A percentile compares a stretch with the other conserved stretches of the same genome.
Evolutionary conservation across 164 flowering plant species (phyloP).

Genomic region (Dillenia turbinata): DNA sequence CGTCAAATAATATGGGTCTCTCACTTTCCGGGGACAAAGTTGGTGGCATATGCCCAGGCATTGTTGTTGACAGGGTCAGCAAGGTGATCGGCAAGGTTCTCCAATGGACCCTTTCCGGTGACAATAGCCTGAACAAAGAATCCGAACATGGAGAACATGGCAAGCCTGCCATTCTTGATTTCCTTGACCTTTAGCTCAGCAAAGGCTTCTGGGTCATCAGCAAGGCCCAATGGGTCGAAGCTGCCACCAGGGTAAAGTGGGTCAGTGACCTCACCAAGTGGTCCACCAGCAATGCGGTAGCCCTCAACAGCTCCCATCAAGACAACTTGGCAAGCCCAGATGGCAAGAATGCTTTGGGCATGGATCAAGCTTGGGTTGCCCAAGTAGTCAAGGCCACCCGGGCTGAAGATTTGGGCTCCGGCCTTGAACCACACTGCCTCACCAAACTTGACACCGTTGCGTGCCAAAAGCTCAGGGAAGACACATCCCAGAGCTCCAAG

Average conservation of each 20-base stretch:
- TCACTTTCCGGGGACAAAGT: constrained; percentile 31
- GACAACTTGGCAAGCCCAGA: constrained; percentile 29
- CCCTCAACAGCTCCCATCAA: constrained; percentile 32
- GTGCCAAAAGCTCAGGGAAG: constrained; percentile 39
- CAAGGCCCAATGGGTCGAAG: constrained; percentile 41
- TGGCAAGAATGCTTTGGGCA: constrained; percentile 43
- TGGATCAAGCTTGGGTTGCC: constrained; percentile 46
- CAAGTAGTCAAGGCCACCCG: constrained; percentile 42
- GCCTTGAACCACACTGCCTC: constrained; percentile 56
- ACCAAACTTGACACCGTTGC: constrained; percentile 42
- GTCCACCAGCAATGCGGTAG: constrained; percentile 35
- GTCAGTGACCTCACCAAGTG: constrained; percentile 37
- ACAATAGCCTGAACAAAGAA: constrained; percentile 45
- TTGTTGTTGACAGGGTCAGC: constrained; percentile 42
- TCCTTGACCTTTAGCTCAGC: constrained; percentile 57
- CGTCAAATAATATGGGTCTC: not conserved
- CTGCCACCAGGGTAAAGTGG: constrained; percentile 48
- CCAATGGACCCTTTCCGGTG: constrained; percentile 40
- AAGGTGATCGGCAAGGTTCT: constrained; percentile 40
- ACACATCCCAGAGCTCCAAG: constrained; percentile 45
- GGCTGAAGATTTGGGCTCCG: constrained; percentile 42
- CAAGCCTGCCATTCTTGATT: constrained; percentile 43
- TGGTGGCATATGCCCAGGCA: constrained; percentile 40
- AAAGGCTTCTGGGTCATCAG: constrained; percentile 44
- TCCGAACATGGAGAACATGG: constrained; percentile 52